A percentile compares a stretch with the other conserved stretches of the same genome.
Conservation (phyloP, 1,139 yeast genomes). For the Petasospora rhodanensis region DNA sequence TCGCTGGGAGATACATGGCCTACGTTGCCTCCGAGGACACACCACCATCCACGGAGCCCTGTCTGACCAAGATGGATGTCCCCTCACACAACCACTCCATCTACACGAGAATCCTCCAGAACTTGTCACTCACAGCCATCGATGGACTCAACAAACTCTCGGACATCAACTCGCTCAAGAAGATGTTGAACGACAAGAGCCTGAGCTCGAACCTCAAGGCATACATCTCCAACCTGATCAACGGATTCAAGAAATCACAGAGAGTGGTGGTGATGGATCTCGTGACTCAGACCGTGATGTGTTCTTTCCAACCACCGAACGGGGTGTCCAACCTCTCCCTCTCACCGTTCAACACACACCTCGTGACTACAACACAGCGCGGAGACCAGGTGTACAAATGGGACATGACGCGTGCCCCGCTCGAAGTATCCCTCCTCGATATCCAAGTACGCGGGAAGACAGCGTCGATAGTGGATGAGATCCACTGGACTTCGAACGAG, state of each 20-base stretch:
- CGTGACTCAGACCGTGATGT: conserved; percentile 38
- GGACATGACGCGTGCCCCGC: conserved; percentile 54
- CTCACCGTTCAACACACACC: conserved; percentile 57
- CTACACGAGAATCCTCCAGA: conserved; percentile 37
- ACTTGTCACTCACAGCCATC: conserved; percentile 48
- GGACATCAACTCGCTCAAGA: conserved; percentile 39
- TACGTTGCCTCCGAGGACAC: conserved; percentile 30
- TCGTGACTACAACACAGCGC: conserved; percentile 52
- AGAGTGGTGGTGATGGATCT: conserved; percentile 39
- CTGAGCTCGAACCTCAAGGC: conserved; percentile 15
- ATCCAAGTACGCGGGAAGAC: conserved; percentile 63
- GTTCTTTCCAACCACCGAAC: conserved; percentile 55
- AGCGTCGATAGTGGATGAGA: conserved; percentile 46
- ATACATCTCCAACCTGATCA: conserved; percentile 17
- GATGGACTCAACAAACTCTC: conserved; percentile 50
- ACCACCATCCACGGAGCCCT: neutral
- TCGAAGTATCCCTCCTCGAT: conserved; percentile 51
- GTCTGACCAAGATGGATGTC: conserved; percentile 15
- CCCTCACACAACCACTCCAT: conserved; percentile 20
- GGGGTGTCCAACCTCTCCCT: conserved; percentile 59
- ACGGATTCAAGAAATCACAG: conserved; percentile 30
- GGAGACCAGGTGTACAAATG: conserved; percentile 65
- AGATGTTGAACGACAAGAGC: conserved; percentile 15
- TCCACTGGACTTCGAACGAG: conserved; percentile 44
- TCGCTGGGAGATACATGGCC: conserved; percentile 48